These are phyloP conservation scores for Peniophora sp. DNA, from an alignment of 1,284 basidiomycete genomes.

Conservation along the genomic window DNA sequence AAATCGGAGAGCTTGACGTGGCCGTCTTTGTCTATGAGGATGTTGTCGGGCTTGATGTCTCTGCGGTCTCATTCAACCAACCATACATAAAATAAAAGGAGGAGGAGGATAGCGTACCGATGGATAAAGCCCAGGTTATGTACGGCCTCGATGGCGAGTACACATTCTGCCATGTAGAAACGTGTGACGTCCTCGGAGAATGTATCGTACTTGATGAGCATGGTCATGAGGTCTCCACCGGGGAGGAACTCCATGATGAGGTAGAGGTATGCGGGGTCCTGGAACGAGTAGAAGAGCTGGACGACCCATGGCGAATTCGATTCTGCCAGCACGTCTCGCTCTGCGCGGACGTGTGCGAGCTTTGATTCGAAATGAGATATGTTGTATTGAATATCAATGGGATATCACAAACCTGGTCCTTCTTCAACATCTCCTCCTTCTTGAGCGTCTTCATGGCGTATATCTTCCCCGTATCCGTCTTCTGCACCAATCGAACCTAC, in stretches of 20 bases:
- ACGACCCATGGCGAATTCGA: constrained; percentile 98
- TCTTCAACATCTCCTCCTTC: constrained; percentile 99
- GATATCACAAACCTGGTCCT: constrained; percentile 73
- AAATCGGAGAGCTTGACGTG: constrained; percentile 99
- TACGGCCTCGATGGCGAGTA: constrained; percentile 95
- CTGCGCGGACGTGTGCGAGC: constrained; percentile 98
- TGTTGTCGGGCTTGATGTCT: constrained; percentile 99
- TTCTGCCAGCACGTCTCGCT: constrained; percentile 95
- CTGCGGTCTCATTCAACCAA: constrained; percentile 31
- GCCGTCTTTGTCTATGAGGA: constrained; percentile 93
- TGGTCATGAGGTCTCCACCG: constrained; percentile 96
- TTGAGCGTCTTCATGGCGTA: constrained; percentile 99
- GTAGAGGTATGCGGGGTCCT: constrained; percentile 93
- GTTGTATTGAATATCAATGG: constrained; percentile 6
- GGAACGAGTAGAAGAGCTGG: constrained; percentile 97
- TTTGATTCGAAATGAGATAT: constrained; percentile 22
- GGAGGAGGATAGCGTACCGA: constrained; percentile 45
- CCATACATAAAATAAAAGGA: background rate
- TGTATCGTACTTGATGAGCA: constrained; percentile 99
- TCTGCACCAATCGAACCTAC: constrained; percentile 91
- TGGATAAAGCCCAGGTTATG: constrained; percentile 99
- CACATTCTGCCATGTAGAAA: constrained; percentile 99
- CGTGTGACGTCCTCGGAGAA: constrained; percentile 98
- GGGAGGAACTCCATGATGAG: constrained; percentile 99
- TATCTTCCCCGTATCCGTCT: constrained; percentile 95